These are phyloP conservation scores for Beta lomatogona DNA, from an alignment of 179 eudicot species.

Conservation along the genomic window DNA sequence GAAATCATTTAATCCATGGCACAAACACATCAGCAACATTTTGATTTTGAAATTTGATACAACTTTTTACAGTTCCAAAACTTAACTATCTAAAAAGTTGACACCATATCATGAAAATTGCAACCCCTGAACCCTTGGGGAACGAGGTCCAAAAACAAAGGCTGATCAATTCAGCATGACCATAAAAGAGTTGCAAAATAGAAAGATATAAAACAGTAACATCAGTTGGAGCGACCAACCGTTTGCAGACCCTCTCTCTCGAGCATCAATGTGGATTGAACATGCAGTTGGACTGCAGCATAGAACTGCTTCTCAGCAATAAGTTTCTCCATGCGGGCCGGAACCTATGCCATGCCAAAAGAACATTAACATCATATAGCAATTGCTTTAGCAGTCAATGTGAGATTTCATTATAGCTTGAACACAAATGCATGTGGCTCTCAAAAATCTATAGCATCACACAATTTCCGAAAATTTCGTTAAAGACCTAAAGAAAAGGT, in stretches of 20 bases:
- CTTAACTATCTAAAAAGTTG: not conserved
- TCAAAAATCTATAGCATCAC: not conserved
- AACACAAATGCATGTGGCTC: not conserved
- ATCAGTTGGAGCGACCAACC: slow-evolving; percentile 48
- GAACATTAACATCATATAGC: slow-evolving; percentile 3
- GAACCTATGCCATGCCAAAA: slow-evolving; percentile 59
- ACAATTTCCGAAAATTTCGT: not conserved
- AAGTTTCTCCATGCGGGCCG: slow-evolving; percentile 90
- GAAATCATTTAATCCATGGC: not conserved
- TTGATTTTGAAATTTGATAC: not conserved
- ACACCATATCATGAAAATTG: not conserved
- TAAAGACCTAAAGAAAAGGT: not conserved
- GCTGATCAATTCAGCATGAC: slow-evolving; percentile 5
- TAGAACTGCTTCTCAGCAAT: slow-evolving; percentile 89
- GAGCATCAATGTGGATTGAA: slow-evolving; percentile 88
- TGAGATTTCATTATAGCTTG: not conserved
- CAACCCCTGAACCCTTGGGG: not conserved
- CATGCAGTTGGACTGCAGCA: slow-evolving; percentile 95
- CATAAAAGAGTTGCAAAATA: not conserved
- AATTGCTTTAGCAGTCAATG: not conserved
- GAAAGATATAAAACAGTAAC: slow-evolving; percentile 7
- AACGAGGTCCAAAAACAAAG: not conserved
- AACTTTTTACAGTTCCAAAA: not conserved
- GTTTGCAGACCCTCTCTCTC: slow-evolving; percentile 99
- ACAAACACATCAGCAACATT: not conserved